Percentiles rank a stretch among this genome's conserved stretches.
Conservation (phyloP, 1,284 basidiomycete species). For the Sphaerobolus stellatus region DNA sequence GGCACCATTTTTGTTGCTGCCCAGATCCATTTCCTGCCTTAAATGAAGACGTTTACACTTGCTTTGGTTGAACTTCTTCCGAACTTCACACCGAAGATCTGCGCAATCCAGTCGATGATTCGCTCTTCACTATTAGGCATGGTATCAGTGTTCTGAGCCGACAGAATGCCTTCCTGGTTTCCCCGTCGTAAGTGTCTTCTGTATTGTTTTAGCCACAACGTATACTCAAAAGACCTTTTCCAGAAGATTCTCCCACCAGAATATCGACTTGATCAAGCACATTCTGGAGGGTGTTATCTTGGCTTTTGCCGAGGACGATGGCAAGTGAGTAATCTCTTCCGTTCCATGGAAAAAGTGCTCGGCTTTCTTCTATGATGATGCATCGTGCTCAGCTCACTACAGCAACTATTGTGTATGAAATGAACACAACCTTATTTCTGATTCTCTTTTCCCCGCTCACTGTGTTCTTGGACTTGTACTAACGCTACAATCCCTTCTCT, state of each 20-base stretch:
- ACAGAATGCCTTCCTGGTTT: slow-evolving; percentile 82
- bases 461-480: slow-evolving; percentile 8
- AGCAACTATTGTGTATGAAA: slow-evolving; percentile 65
- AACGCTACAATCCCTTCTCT: slow-evolving; percentile 13
- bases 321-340: slow-evolving; percentile 74
- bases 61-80: slow-evolving; percentile 82
- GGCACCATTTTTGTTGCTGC: slow-evolving; percentile 89
- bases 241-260: slow-evolving; percentile 56
- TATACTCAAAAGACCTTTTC: slow-evolving; percentile 6
- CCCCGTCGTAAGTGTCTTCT: slow-evolving; percentile 47
- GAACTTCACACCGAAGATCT: slow-evolving; percentile 99
- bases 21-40: slow-evolving; percentile 86
- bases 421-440: slow-evolving; percentile 39
- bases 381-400: slow-evolving; percentile 82
- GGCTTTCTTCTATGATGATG: slow-evolving; percentile 52
- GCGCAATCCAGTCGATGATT: slow-evolving; percentile 89
- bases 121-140: slow-evolving; percentile 87
- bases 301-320: slow-evolving; percentile 93
- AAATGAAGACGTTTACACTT: slow-evolving; percentile 75
- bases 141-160: slow-evolving; percentile 86
- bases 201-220: neutral
- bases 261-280: slow-evolving; percentile 82
- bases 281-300: slow-evolving; percentile 79
- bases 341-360: slow-evolving; percentile 8
- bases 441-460: slow-evolving; percentile 25